Evolutionary conservation across 164 flowering plant species (phyloP).

Genomic region (Magnolia sinica): DNA sequence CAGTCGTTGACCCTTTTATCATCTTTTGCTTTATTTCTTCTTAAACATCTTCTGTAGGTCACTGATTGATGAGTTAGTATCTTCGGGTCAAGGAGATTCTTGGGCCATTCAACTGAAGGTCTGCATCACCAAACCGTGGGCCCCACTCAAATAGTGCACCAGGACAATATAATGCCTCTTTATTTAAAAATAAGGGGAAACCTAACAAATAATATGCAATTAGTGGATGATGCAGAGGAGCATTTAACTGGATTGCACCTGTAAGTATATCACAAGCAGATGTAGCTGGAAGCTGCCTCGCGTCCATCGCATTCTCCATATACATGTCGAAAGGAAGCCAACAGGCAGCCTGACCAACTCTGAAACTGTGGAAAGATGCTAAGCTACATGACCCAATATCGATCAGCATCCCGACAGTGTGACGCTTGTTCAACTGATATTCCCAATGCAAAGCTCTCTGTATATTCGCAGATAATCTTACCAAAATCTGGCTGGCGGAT

Average conservation of each 20-base stretch:
- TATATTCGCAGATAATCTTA: conserved; percentile 40
- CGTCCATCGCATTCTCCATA: conserved; percentile 71
- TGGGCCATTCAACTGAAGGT: too few relatives aligned
- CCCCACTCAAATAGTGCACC: too few relatives aligned
- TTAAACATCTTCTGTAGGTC: too few relatives aligned
- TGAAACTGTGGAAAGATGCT: conserved; percentile 29
- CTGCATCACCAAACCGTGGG: too few relatives aligned
- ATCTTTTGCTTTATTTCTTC: too few relatives aligned
- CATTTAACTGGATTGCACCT: conserved; percentile 29
- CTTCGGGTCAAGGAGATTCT: too few relatives aligned
- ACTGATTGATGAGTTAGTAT: too few relatives aligned
- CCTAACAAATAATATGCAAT: too few relatives aligned
- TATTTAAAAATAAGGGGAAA: too few relatives aligned
- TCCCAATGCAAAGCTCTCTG: conserved; percentile 36
- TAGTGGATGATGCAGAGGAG: background rate
- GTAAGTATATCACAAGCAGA: conserved; percentile 49
- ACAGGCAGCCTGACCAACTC: conserved; percentile 44
- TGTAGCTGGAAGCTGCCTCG: conserved; percentile 49
- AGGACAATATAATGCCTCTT: too few relatives aligned
- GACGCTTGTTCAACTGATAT: conserved; percentile 45
- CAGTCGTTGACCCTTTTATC: too few relatives aligned
- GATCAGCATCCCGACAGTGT: conserved; percentile 42
- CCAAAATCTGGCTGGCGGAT: conserved; percentile 33
- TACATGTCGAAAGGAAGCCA: conserved; percentile 68
- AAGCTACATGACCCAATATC: conserved; percentile 38